These are phyloP conservation scores for Metarhizium sp. DNA, from an alignment of 2,329 filamentous ascomycete species.

Conservation along the genomic window DNA sequence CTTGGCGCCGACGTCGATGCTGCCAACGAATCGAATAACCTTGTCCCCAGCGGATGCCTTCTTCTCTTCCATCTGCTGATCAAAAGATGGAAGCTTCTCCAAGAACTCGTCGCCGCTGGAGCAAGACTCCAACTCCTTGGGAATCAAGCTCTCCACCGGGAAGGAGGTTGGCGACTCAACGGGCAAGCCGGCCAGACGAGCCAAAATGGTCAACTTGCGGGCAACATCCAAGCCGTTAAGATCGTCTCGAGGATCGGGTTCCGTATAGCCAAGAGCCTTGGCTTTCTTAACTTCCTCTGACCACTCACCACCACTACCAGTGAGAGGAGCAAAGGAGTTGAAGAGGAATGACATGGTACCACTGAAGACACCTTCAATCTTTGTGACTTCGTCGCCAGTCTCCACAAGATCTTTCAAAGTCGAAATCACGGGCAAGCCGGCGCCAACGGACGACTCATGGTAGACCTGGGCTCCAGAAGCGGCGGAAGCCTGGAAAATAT, in stretches of 20 bases:
- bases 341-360: conserved; percentile 98
- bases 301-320: conserved; percentile 69
- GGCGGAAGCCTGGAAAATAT: conserved; percentile 69
- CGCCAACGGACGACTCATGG: conserved; percentile 91
- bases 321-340: conserved; percentile 86
- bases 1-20: conserved; percentile 74
- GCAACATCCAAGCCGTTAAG: conserved; percentile 85
- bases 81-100: conserved; percentile 68
- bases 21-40: conserved; percentile 89
- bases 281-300: conserved; percentile 86
- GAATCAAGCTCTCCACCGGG: conserved; percentile 89
- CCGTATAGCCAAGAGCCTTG: conserved; percentile 86
- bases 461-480: conserved; percentile 72
- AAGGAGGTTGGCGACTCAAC: conserved; percentile 81
- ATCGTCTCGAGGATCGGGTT: conserved; percentile 80
- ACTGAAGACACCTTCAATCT: conserved; percentile 94
- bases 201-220: conserved; percentile 92
- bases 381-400: conserved; percentile 83
- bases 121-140: conserved; percentile 70
- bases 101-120: conserved; percentile 80
- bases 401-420: conserved; percentile 90
- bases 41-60: conserved; percentile 84
- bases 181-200: conserved; percentile 70
- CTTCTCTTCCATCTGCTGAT: conserved; percentile 79
- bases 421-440: conserved; percentile 85